Base-by-base conservation (phyloP, 495 filamentous ascomycete genomes). In the Neurospora sp. region DNA sequence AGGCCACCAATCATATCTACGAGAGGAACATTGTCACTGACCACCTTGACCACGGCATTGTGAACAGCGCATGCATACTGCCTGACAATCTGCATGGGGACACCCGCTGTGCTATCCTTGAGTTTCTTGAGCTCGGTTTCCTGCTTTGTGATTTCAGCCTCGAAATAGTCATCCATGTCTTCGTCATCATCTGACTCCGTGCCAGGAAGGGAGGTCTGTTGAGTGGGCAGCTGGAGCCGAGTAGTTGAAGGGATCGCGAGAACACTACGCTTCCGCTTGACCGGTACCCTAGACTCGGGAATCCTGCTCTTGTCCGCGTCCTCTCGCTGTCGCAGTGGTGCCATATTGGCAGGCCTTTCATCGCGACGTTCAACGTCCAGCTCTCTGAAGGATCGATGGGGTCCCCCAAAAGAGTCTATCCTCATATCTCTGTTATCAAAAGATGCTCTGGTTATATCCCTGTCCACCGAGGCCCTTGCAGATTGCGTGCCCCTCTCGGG, bases 181-280 rank as follows among this genome's bases (percentile, higher is more conserved):
- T 88, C 85, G 35, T 86, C 82, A n/a, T 79, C 85, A 18, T 83
- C 86, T n/a, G 85, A 87, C 48, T 86, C 85, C 4, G 77, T 69
- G n/a, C 79, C 76, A 41, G 78, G 72, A 5, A 75, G 35, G 9
- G 74, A 72, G 5, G 70, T 54, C 73, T 81, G 79, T 41, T 77
- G 82, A 44, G 75, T 71, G 6, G 83, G 82, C 37, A 82, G 38
- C 41, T 77, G 77, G 10, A 79, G 41, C 37, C 74, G 74, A 18
- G 48, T 69, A 16, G 71, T 31, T 18, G 54, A 44, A 2, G 78
- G 73, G 2, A 76, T 39, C 2, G 77, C 71, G 10, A 76, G 70
- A 8, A 75, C 16, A 2, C 73, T 75, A 18, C 70, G 78, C 41
- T 66, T 75, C 38, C 62, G 70, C 31, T 48, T 71, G 20, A 46